Evolutionary conservation across 176 grass and related monocot species (phyloP), one percentile per base, ranked within the genome.

Genomic region (Triticum dicoccoides): DNA sequence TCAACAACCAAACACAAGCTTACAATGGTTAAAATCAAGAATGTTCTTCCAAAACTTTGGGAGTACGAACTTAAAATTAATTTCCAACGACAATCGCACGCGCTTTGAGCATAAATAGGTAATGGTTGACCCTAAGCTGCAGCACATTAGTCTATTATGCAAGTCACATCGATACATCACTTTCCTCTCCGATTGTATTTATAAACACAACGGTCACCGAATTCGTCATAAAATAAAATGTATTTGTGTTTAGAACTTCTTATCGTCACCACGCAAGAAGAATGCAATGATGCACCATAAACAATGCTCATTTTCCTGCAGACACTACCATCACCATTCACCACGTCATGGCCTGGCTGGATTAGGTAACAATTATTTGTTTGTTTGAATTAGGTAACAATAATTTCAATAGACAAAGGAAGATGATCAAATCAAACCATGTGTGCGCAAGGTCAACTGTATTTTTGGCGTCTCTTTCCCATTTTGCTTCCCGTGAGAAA

Each of bases 381-480:
- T 76, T 17, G 42, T 75, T 75, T 47, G 4, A 75, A 74, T 49
- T 8, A 18, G 54, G 54, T 59, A 49, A 51, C 11, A 29, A 13
- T 51, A 76, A 13, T 51, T 51, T 3, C 11, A 44, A 9, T 30
- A 67, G 3, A 67, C 12, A 41, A 6, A 3, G 7, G 5, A 38
- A 12, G 21, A 6, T 11, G 21, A 44, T 73, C 4, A 2, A 75
- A 76, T 8, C 42, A 75, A 49, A 4, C 32, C 7, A 21, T 59
- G 0, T 59, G 54, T 54, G 24, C 1, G 2, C 8, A 35, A 86
- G 72, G 88, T 89, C 83, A 89, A 89, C 83, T 32, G 37, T 38
- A 51, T 77, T 37, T 45, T 58, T 14, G 47, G 17, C 64, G 49
- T 32, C 73, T 10, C 73, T 59, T 58, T 21, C 54, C 54, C 4